Evolutionary conservation across 441 rosid genomes (phyloP).

Genomic region (Euphorbia schlechtendalii): DNA sequence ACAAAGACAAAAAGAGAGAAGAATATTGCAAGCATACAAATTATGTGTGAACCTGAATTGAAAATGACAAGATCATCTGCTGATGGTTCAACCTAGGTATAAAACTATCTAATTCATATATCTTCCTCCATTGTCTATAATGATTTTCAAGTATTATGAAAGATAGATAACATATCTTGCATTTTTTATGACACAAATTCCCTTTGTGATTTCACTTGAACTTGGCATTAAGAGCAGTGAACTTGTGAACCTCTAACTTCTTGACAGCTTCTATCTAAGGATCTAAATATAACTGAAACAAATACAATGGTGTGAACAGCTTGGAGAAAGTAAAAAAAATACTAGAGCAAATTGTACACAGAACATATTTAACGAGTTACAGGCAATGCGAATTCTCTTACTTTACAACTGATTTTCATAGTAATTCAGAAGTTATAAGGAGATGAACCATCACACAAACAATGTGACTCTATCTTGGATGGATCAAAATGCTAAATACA

Average conservation of each 20-base stretch:
- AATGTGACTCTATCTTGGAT: too few relatives aligned
- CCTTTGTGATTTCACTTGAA: background rate
- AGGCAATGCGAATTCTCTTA: background rate
- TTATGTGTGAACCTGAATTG: background rate
- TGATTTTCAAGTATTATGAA: background rate
- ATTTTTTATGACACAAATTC: background rate
- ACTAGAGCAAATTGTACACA: background rate
- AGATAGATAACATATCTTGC: background rate
- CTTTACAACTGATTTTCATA: background rate
- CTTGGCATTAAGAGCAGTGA: background rate
- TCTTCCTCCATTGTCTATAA: background rate
- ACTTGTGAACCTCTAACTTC: background rate
- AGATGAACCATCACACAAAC: background rate
- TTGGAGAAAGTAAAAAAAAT: too few relatives aligned
- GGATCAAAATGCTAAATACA: background rate
- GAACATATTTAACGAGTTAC: background rate
- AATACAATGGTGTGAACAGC: too few relatives aligned
- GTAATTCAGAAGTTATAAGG: background rate
- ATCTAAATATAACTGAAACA: background rate
- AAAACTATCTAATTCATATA: slow-evolving; percentile 10
- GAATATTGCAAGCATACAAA: background rate
- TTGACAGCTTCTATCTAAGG: background rate
- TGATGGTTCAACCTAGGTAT: slow-evolving; percentile 63
- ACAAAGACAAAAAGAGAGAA: background rate
- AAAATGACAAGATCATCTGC: slow-evolving; percentile 24